These are phyloP conservation scores for Dryadomyces quercus-mongolicae DNA, from an alignment of 2,329 filamentous ascomycete species.

Conservation along the genomic window DNA sequence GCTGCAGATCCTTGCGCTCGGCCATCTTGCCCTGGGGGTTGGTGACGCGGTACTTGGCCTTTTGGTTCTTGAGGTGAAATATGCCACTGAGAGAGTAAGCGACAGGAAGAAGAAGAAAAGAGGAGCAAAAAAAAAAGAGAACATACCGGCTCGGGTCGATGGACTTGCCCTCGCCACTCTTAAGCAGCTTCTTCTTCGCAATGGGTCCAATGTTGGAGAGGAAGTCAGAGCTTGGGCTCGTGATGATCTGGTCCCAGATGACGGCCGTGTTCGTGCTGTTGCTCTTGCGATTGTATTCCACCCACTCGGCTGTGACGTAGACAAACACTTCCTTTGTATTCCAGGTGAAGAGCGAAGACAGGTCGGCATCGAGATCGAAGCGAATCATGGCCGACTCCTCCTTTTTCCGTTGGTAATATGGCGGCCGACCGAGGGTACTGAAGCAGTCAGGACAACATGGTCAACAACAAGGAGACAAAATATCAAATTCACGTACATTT, in stretches of 20 bases:
- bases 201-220: constrained; percentile 47
- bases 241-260: constrained; percentile 95
- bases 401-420: constrained; percentile 86
- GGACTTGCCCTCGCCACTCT: constrained; percentile 45
- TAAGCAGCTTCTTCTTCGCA: constrained; percentile 49
- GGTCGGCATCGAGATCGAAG: constrained; percentile 86
- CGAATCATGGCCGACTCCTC: constrained; percentile 93
- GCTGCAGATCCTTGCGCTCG: constrained; percentile 57
- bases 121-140: not conserved
- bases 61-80: constrained; percentile 69
- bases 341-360: constrained; percentile 92
- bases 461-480: not conserved
- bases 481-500: constrained; percentile 59
- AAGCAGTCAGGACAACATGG: not conserved
- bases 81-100: constrained; percentile 42
- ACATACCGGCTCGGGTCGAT: constrained; percentile 44
- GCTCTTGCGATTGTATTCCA: constrained; percentile 18
- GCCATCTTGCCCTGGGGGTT: constrained; percentile 74
- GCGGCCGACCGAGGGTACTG: constrained; percentile 80
- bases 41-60: constrained; percentile 94
- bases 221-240: constrained; percentile 53
- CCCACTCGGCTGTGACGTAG: constrained; percentile 78
- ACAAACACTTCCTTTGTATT: constrained; percentile 98
- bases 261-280: constrained; percentile 56
- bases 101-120: not conserved